Percentiles rank a stretch among this genome's conserved stretches.
Evolutionary conservation across 1,139 yeast species (phyloP).

Genomic region (Zhuliangozyma blackwelliae): DNA sequence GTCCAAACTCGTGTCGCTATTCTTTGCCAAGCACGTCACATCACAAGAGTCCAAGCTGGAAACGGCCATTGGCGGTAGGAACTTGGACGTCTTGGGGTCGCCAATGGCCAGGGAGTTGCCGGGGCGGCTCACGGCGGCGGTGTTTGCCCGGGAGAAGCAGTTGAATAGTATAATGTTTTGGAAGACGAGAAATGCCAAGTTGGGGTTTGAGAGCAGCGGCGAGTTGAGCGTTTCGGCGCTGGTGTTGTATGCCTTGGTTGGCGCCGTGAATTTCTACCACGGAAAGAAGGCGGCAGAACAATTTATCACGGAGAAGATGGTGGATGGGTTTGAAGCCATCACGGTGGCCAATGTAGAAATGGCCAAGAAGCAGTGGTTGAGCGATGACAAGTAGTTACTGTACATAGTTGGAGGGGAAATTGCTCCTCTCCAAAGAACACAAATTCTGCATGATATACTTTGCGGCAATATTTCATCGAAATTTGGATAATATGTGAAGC

Average conservation of each 20-base stretch:
- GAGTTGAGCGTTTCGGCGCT: conserved; percentile 60
- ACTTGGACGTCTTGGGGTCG: conserved; percentile 64
- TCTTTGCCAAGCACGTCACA: conserved; percentile 51
- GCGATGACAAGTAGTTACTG: neutral
- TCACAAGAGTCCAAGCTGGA: conserved; percentile 21
- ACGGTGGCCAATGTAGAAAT: neutral
- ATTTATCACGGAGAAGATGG: conserved; percentile 49
- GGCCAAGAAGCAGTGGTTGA: neutral
- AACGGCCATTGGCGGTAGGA: conserved; percentile 43
- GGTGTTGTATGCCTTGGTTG: conserved; percentile 70
- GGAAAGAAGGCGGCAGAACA: conserved; percentile 58
- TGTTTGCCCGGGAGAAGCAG: conserved; percentile 46
- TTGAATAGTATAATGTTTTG: conserved; percentile 65
- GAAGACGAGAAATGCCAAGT: conserved; percentile 55
- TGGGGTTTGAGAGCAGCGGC: conserved; percentile 52
- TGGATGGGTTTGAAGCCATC: conserved; percentile 7
- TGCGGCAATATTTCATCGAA: too few relatives aligned
- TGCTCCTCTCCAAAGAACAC: too few relatives aligned
- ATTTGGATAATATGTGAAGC: too few relatives aligned
- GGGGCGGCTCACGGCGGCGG: conserved; percentile 48
- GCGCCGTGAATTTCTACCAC: conserved; percentile 69
- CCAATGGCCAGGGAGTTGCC: conserved; percentile 47
- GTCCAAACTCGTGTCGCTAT: conserved; percentile 61
- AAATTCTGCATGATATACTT: too few relatives aligned
- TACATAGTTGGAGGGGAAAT: too few relatives aligned